These are phyloP conservation scores for Limnomonas spitsbergensis DNA, from an alignment of 139 green algal genomes.

Conservation along the genomic window DNA sequence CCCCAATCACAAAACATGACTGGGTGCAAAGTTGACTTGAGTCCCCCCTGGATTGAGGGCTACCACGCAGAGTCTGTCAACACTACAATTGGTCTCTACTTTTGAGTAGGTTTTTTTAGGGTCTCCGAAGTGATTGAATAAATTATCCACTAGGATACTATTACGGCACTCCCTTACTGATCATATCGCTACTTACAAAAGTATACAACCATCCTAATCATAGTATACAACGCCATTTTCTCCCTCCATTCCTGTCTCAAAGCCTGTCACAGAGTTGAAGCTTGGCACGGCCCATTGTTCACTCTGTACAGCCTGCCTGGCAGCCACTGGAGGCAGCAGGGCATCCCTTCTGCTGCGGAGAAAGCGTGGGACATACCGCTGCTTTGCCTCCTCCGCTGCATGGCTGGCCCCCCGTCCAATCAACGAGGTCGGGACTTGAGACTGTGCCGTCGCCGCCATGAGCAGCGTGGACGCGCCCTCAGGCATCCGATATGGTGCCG, in stretches of 20 bases:
- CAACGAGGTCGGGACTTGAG: background rate
- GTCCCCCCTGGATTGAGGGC: no score
- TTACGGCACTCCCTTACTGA: no score
- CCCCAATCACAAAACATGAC: no score
- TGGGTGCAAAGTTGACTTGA: no score
- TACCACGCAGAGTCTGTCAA: no score
- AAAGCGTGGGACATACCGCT: background rate
- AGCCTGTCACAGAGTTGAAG: background rate
- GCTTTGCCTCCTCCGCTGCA: background rate
- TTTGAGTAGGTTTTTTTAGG: no score
- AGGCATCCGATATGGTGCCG: no score
- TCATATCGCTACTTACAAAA: no score
- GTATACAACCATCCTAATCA: no score
- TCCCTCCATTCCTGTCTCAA: slow-evolving; percentile 4
- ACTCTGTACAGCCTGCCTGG: background rate
- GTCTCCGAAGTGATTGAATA: no score
- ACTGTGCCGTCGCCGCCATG: background rate
- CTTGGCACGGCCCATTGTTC: background rate
- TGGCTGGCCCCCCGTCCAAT: background rate
- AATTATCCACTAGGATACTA: no score
- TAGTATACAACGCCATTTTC: background rate
- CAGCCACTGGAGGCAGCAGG: background rate
- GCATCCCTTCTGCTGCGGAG: background rate
- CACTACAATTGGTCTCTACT: no score
- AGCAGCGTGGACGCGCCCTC: background rate